Base-by-base conservation (phyloP, 352 stramenopile genomes). In the Globisporangium alternatum region DNA sequence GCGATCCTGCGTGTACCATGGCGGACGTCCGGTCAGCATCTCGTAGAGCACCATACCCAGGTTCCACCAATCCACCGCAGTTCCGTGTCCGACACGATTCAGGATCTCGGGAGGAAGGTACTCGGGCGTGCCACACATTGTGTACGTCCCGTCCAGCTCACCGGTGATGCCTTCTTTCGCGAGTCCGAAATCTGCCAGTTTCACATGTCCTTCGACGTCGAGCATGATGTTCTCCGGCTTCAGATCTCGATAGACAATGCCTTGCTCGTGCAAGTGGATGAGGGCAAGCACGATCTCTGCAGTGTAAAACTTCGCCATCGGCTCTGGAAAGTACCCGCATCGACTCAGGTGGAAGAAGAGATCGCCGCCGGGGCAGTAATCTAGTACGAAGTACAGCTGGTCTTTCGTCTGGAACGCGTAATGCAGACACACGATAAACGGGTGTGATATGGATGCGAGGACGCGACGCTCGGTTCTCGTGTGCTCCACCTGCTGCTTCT, bases 201-300 rank as follows among this genome's bases (percentile, higher is more conserved):
- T 90, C 8, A 95, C 81, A 55, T 93, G 83, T 8, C 86, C 86
- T 64, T 91, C 81, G 21, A 91, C 84, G 69, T 95, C 84, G 33
- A 95, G 70, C 83, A 95, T 90, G 63, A 95, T 90, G 70, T 95
- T 95, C 63, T 91, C 83, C 1, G 86, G 86, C 70, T 95, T 95
- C 31, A 95, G 57, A 56, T 95, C 84, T 63, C 85, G 77, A 48
- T 92, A 95, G 41, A 93, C 81, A 56, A 95, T 91, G 39, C 85
- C 83, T 56, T 93, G 79, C 33, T 93, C 82, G 69, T 96, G 88
- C 48, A 96, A 68, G 67, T 96, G 85, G 43, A 93, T 91, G 7
- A 96, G 68, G 31, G 86, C 88, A 10, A 93, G 64, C n/a, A 88
- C 80, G 64, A 96, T 93, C 67, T 96, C 86, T 8, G 85, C 88